Conservation (phyloP, 108 stramenopile genomes). For the Hondaea fermentalgiana region DNA sequence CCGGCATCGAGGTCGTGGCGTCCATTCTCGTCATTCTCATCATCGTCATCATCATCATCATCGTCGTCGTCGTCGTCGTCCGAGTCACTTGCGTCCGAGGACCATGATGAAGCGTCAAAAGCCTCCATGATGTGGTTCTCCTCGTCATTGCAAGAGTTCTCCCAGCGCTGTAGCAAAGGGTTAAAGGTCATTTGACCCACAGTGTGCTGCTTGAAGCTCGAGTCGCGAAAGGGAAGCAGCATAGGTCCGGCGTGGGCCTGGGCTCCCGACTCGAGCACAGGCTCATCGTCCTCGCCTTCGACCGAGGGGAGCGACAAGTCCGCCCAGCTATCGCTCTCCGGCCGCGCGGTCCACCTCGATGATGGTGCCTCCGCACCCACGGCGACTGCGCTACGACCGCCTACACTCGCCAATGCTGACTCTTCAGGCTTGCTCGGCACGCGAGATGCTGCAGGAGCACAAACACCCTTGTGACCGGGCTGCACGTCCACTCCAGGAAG, state of each 20-base stretch:
- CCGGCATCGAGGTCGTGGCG: too few species aligned
- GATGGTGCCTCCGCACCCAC: too few species aligned
- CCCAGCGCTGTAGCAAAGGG: neutral
- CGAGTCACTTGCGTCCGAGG: neutral
- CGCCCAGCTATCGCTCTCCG: neutral
- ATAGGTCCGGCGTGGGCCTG: neutral
- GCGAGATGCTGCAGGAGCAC: neutral
- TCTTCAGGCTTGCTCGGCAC: neutral
- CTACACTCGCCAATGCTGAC: neutral
- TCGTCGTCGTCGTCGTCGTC: neutral
- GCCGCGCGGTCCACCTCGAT: neutral
- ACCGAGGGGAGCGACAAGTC: neutral
- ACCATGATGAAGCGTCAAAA: neutral
- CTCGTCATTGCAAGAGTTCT: neutral
- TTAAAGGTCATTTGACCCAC: slow-evolving; percentile 4
- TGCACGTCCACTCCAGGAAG: neutral
- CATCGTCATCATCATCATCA: neutral
- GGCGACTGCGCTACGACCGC: too few species aligned
- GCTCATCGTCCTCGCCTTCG: neutral
- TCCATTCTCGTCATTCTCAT: too few species aligned
- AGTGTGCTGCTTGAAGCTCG: slow-evolving; percentile 17
- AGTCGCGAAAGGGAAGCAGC: slow-evolving; percentile 2
- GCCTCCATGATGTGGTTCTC: slow-evolving; percentile 8
- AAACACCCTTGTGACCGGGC: neutral
- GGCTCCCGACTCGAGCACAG: neutral